Evolutionary conservation across 306 rosid species (phyloP).

Genomic region (Sechiopsis laciniata): DNA sequence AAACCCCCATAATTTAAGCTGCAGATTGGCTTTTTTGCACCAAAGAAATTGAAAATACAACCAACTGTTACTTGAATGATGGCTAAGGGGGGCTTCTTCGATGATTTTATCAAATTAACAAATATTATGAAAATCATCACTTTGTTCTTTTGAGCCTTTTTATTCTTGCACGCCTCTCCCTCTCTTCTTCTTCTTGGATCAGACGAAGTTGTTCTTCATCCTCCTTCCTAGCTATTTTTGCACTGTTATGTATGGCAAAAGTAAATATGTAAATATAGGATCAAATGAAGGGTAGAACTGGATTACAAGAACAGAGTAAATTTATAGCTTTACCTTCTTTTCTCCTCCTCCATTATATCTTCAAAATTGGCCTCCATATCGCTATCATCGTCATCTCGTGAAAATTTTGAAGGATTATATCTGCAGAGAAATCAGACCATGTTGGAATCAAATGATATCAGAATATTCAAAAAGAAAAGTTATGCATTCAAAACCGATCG

Average conservation of each 20-base stretch:
- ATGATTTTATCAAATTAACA: conserved; percentile 12
- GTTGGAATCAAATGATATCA: neutral
- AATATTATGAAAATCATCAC: conserved; percentile 5
- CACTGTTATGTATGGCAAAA: conserved; percentile 34
- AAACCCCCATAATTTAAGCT: conserved; percentile 14
- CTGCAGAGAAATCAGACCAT: conserved; percentile 32
- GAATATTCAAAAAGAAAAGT: no score
- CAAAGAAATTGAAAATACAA: neutral
- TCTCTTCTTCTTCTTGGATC: conserved; percentile 48
- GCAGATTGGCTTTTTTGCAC: neutral
- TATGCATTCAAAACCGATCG: neutral
- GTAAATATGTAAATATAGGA: neutral
- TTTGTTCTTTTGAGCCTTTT: conserved; percentile 37
- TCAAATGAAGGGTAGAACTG: neutral
- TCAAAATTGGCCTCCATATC: conserved; percentile 83
- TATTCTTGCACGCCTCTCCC: conserved; percentile 29
- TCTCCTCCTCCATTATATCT: conserved; percentile 70
- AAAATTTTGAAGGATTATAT: conserved; percentile 47
- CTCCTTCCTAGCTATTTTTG: conserved; percentile 42
- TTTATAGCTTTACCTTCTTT: conserved; percentile 41
- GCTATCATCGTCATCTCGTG: conserved; percentile 45
- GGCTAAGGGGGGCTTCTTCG: neutral
- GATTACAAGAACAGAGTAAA: neutral
- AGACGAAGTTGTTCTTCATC: conserved; percentile 51
- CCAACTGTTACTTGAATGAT: neutral